Evolutionary conservation across 2,329 filamentous ascomycete species (phyloP).

Genomic region (Penicillium sp.): DNA sequence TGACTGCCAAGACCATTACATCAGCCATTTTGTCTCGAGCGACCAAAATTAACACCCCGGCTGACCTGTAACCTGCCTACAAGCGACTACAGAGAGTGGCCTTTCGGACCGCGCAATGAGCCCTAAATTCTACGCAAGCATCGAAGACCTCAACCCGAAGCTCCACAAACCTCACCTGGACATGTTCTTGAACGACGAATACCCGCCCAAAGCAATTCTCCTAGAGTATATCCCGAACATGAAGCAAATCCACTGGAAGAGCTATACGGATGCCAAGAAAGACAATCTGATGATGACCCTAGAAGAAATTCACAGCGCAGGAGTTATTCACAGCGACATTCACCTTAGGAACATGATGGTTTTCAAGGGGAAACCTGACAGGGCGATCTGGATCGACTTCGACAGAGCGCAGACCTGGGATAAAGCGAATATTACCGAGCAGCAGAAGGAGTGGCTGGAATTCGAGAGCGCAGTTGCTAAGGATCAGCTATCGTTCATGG

Average conservation of each 20-base stretch:
- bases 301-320: constrained; percentile 23
- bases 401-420: constrained; percentile 1
- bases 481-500: not conserved
- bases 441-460: not conserved
- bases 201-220: constrained; percentile 24
- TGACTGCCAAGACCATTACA: too few relatives aligned
- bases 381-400: constrained; percentile 24
- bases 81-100: constrained; percentile 11
- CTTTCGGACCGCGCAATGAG: constrained; percentile 18
- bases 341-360: constrained; percentile 25
- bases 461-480: not conserved
- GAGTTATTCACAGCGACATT: constrained; percentile 17
- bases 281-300: constrained; percentile 19
- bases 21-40: too few relatives aligned
- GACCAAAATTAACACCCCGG: too few relatives aligned
- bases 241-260: constrained; percentile 13
- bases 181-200: constrained; percentile 21
- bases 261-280: constrained; percentile 14
- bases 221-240: constrained; percentile 24
- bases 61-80: too few relatives aligned
- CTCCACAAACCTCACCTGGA: constrained; percentile 17
- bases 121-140: constrained; percentile 15
- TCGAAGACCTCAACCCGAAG: constrained; percentile 17
- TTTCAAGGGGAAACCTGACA: constrained; percentile 16
- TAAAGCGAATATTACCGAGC: not conserved